Conservation (phyloP, 2,329 filamentous ascomycete genomes). For the Neonectria neomacrospora region DNA sequence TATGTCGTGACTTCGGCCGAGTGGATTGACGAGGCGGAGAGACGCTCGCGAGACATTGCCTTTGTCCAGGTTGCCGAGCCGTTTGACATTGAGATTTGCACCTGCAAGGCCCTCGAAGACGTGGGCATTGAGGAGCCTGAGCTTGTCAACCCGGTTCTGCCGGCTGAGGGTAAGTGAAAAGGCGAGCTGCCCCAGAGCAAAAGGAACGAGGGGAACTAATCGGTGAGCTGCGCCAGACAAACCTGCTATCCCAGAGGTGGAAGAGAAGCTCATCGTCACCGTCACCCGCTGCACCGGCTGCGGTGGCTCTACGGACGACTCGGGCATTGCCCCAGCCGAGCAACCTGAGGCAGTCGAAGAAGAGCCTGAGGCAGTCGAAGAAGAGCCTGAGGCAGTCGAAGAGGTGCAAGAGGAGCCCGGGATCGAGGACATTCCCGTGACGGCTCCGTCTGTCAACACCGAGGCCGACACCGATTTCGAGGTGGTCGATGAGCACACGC, state of each 20-base stretch:
- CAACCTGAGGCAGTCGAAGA: not conserved
- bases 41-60: constrained; percentile 23
- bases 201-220: not conserved
- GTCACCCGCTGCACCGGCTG: not conserved
- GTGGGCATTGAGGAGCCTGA: not conserved
- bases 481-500: not conserved
- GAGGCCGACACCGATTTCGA: constrained; percentile 2
- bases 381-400: too few species aligned
- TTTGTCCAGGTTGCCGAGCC: constrained; percentile 27
- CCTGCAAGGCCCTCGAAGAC: constrained; percentile 14
- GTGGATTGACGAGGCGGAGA: constrained; percentile 12
- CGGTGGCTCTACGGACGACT: not conserved
- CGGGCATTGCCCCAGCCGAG: not conserved
- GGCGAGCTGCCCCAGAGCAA: not conserved
- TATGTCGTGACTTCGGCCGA: constrained; percentile 24
- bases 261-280: not conserved
- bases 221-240: not conserved
- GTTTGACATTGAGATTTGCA: constrained; percentile 14
- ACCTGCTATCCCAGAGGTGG: not conserved
- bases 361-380: not conserved
- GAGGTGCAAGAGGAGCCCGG: not conserved
- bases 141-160: not conserved
- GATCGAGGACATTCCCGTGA: not conserved
- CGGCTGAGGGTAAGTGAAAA: constrained; percentile 19
- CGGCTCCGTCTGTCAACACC: not conserved